Base-by-base conservation (phyloP, 78 protist genomes). In the Dictyostelium brefeldianum region DNA sequence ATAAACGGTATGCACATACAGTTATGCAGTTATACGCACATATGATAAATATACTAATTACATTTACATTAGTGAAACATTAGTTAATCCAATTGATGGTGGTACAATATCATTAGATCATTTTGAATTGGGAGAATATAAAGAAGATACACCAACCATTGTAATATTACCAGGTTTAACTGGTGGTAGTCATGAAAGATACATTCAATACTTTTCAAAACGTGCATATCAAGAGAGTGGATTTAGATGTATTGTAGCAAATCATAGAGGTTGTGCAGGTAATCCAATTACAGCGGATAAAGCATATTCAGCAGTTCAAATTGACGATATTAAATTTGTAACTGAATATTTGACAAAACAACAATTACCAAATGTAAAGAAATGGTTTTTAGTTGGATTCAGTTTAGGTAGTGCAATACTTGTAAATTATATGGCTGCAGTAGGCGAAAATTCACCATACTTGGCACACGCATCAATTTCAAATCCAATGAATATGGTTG, bases 211-310 rank as follows among this genome's bases (percentile, higher is more conserved):
- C 31, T 87, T 74, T 87, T 83, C 93, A 4, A 64, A 77, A 20
- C 56, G 67, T 29, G 83, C 93, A 0, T 87, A 46, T 48, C 25
- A 65, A 46, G 54, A 43, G 18, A 74, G 78, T 54, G 93, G 93
- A 50, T 87, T 57, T n/a, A 74, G 93, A 64, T 48, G 78, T 48
- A 84, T 87, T 17, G 93, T 77, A 20, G 64, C 78, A 47, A 87
- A 87, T 46, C 50, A 87, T 51, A 74, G 93, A 87, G 93, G 93
- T 20, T 87, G 93, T 77, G 75, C 80, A 18, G 84, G 84, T n/a
- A 77, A 59, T 48, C n/a, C 62, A 46, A 17, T 87, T 47, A 87
- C 93, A 25, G 84, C 83, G 8, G 92, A 84, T 4, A 22, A 25
- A n/a, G 71, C 59, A 14, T 84, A 84, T 47, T 20, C 83, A 47